Conservation (phyloP, 2,329 filamentous ascomycete species). For the Venturia carpophila region DNA sequence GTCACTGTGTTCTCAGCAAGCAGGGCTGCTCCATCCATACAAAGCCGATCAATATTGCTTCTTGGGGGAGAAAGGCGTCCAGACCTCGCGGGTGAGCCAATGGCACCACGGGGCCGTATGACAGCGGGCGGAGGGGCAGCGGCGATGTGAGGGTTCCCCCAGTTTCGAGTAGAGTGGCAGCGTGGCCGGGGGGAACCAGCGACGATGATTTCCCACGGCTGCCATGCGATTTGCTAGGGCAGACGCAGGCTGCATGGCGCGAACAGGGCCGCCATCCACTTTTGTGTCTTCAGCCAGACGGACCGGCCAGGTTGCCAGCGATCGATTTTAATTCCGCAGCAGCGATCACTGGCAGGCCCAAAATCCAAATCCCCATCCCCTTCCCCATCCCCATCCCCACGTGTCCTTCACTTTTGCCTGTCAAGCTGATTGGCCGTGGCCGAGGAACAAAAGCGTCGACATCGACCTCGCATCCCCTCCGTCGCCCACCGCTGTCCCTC, state of each 20-base stretch:
- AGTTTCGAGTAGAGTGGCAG: conserved; percentile 9
- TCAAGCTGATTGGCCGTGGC: conserved; percentile 9
- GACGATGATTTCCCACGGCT: neutral
- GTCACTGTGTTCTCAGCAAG: neutral
- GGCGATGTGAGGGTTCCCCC: neutral
- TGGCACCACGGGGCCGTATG: neutral
- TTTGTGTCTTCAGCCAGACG: neutral
- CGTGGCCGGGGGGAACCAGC: conserved; percentile 1
- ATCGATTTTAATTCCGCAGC: conserved; percentile 17
- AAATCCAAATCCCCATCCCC: conserved; percentile 9
- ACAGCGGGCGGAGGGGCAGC: conserved; percentile 3
- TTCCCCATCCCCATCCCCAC: conserved; percentile 12
- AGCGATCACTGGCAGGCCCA: conserved; percentile 8
- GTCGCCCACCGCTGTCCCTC: neutral
- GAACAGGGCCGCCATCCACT: conserved; percentile 1
- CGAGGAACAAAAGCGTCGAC: conserved; percentile 14
- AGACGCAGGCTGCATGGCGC: neutral
- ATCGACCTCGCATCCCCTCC: conserved; percentile 12
- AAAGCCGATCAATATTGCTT: conserved; percentile 3
- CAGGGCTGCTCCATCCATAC: neutral
- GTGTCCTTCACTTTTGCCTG: conserved; percentile 2
- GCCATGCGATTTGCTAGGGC: conserved; percentile 13
- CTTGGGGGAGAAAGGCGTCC: neutral
- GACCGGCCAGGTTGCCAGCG: conserved; percentile 9
- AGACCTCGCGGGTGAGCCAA: neutral